phyloP scores from a whole-genome alignment of 2,329 filamentous ascomycete genomes.

The Malbranchea zuffiana region DNA sequence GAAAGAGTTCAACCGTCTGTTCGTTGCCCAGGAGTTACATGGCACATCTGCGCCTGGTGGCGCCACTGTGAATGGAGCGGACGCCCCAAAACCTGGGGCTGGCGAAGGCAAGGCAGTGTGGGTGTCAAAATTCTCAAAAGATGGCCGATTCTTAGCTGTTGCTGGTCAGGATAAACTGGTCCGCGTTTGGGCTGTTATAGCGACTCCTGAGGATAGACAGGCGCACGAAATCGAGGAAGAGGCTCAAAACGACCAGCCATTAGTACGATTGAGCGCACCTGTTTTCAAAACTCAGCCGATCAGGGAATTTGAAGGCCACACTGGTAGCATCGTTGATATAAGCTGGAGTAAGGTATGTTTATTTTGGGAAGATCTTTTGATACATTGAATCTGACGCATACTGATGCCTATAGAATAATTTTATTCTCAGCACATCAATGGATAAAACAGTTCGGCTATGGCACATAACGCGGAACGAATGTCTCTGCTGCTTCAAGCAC shows the following conservation, averaged over 20 bases:
- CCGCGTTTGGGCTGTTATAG: conserved; percentile 78
- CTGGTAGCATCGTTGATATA: conserved; percentile 73
- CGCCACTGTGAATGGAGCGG: conserved; percentile 19
- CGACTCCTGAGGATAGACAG: conserved; percentile 66
- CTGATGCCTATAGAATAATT: conserved; percentile 58
- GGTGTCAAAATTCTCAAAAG: conserved; percentile 85
- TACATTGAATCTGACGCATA: not conserved
- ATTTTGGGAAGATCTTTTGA: not conserved
- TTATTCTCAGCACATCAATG: conserved; percentile 90
- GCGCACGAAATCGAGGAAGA: conserved; percentile 61
- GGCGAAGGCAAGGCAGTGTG: conserved; percentile 59
- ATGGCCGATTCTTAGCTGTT: conserved; percentile 84
- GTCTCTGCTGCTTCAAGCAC: conserved; percentile 87
- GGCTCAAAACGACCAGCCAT: conserved; percentile 36
- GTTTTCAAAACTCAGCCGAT: conserved; percentile 74
- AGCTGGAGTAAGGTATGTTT: conserved; percentile 77
- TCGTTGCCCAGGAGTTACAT: conserved; percentile 81
- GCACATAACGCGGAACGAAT: conserved; percentile 78
- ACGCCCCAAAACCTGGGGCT: conserved; percentile 23
- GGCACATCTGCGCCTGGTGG: conserved; percentile 40
- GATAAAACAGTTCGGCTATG: conserved; percentile 93
- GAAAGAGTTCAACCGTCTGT: conserved; percentile 74
- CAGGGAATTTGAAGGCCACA: conserved; percentile 73
- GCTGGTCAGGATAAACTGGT: conserved; percentile 80
- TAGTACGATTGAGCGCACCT: conserved; percentile 67